Evolutionary conservation across 1,284 basidiomycete genomes (phyloP), one percentile per base, ranked within the genome.

Genomic region (Clitocybe nebularis): DNA sequence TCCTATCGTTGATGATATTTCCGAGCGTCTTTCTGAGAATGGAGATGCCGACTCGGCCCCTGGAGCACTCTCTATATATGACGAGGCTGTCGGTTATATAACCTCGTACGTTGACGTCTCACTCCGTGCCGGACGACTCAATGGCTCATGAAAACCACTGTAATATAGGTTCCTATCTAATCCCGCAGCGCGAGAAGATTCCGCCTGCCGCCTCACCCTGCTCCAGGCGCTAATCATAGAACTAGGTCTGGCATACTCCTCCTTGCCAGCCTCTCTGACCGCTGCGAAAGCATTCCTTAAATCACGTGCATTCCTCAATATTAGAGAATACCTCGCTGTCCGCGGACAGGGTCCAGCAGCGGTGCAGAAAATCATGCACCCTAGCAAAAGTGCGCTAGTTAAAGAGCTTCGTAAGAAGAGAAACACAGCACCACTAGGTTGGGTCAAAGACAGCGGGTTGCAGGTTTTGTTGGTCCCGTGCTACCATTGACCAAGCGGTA

Each of bases 311-410:
- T 86, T 87, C 57, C 54, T 88, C 28, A 86, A 85, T 54, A 74
- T 89, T 45, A 70, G 71, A 38, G 84, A 88, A 48, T 88, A 89
- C 59, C 68, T 87, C 46, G 71, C 73, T n/a, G 72, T 73, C 26
- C 79, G 85, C 29, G 68, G 65, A 44, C 68, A 79, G 53, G 84
- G 84, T 1, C 74, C 74, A 21, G 71, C 69, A 10, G 82, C 79
- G n/a, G 64, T 89, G 21, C 75, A 68, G 44, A 52, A 63, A 29
- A 73, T 79, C 41, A 71, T 88, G 72, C 75, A 81, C 48, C 75
- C 80, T 4, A 82, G 63, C 58, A 72, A 73, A 47, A 71, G 49
- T 16, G 74, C 82, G 1, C 69, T 88, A 44, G 69, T 80, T 43
- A 76, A 71, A 53, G 74, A 79, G 48, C 71, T 88, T 32, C 58